Evolutionary conservation across 441 rosid species (phyloP), one percentile per base, ranked within the genome.

Genomic region (Corymbia calophylla): DNA sequence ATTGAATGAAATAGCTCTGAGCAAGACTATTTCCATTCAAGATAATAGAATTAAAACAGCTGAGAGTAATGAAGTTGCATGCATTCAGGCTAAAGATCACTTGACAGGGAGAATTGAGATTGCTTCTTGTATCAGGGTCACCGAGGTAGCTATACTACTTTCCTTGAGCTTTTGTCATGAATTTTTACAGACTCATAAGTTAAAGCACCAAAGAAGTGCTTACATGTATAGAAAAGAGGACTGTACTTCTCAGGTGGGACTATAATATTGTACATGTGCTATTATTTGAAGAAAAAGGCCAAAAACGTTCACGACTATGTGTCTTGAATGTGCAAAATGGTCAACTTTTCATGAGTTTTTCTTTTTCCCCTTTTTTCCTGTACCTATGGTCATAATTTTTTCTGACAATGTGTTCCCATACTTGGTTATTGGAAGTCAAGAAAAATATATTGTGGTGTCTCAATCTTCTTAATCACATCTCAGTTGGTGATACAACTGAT

Each of bases 81-180:
- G 99, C 94, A 95, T 98, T 93, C 97, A 94, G 90, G 99, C 97
- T 87, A 98, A 97, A 92, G 99, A 98, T 93, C 96, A 94, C 86
- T 91, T 94, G 90, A 96, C 93, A 90, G 99, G 99, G 91, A 96
- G 96, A 92, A 91, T 89, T 66, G 99, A 96, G 94, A 94, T 98
- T 92, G 99, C 99, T 93, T 92, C 98, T 82, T 98, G 99, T 92
- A 92, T 98, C 92, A 94, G 95, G 92, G 97, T 98, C 91, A 97
- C 98, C 68, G 99, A 98, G 99, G 99, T 98, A 95, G 86, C 70
- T 70, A 18, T 32, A 35, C 60, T 54, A 29, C 68, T 87, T 82
- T 55, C 32, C 80, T 58, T 86, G 51, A 56, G 29, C 27, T 21
- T 31, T 51, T 39, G 87, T 53, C 56, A 12, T n/a, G 47, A 53